Evolutionary conservation across 2,329 filamentous ascomycete genomes (phyloP).

Genomic region (Chaetomium sp.): DNA sequence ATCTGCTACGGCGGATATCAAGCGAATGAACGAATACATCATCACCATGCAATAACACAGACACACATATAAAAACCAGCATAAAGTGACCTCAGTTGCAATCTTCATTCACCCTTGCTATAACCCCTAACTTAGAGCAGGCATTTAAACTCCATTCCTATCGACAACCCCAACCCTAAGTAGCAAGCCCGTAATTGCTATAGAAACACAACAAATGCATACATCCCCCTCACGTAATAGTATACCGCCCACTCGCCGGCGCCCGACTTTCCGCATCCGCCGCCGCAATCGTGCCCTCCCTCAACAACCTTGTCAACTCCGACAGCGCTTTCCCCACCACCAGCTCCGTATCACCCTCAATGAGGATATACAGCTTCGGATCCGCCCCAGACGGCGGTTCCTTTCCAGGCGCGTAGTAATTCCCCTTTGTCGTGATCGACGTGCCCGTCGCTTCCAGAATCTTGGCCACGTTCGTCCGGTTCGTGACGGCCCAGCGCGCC

Average conservation of each 20-base stretch:
- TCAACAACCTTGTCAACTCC: slow-evolving; percentile 80
- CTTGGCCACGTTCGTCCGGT: slow-evolving; percentile 96
- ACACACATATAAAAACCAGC: no score
- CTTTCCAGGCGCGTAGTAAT: slow-evolving; percentile 77
- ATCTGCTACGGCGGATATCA: no score
- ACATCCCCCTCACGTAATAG: slow-evolving; percentile 58
- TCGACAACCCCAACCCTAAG: no score
- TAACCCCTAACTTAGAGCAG: no score
- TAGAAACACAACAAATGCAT: not conserved
- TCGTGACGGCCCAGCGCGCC: slow-evolving; percentile 96
- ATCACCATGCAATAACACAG: no score
- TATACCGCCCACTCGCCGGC: slow-evolving; percentile 76
- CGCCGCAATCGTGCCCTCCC: slow-evolving; percentile 84
- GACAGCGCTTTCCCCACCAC: slow-evolving; percentile 85
- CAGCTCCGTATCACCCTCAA: slow-evolving; percentile 93
- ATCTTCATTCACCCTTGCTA: no score
- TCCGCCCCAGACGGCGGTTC: slow-evolving; percentile 67
- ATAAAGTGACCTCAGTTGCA: no score
- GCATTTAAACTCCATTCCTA: no score
- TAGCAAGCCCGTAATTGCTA: not conserved
- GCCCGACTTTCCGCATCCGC: slow-evolving; percentile 79
- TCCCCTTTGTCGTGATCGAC: slow-evolving; percentile 96
- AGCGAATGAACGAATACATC: no score
- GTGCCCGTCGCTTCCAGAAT: slow-evolving; percentile 92
- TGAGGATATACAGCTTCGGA: slow-evolving; percentile 95